Conservation (phyloP, 495 filamentous ascomycete species). For the Xylaria venustula region DNA sequence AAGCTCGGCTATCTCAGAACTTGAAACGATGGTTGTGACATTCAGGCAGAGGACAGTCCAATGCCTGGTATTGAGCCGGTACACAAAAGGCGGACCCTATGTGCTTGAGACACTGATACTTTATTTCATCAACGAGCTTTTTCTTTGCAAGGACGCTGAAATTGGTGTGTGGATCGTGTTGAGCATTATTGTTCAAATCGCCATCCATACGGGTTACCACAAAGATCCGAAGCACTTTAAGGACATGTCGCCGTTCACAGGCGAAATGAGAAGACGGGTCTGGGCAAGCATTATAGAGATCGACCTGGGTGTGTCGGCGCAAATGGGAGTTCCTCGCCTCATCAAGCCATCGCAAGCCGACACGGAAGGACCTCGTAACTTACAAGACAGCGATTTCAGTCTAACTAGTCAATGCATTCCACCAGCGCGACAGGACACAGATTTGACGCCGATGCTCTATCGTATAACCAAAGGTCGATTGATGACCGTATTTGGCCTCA, state of each 20-base stretch:
- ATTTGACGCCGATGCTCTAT: constrained; percentile 37
- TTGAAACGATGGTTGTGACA: constrained; percentile 7
- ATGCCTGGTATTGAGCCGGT: constrained; percentile 29
- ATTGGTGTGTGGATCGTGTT: constrained; percentile 27
- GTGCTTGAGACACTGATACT: constrained; percentile 30
- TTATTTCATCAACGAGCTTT: constrained; percentile 22
- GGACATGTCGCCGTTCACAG: constrained; percentile 41
- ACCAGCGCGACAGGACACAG: constrained; percentile 37
- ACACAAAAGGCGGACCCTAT: constrained; percentile 28
- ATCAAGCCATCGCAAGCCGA: constrained; percentile 32
- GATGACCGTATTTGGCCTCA: constrained; percentile 14
- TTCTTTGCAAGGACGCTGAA: constrained; percentile 16
- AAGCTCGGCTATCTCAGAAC: no score
- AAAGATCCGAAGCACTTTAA: constrained; percentile 50
- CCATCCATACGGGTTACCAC: constrained; percentile 54
- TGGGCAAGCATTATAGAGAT: constrained; percentile 36
- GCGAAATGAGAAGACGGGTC: constrained; percentile 40
- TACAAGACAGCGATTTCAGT: constrained; percentile 44
- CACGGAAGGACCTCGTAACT: constrained; percentile 42
- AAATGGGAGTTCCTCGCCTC: constrained; percentile 42
- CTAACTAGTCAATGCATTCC: no score
- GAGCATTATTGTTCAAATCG: constrained; percentile 30
- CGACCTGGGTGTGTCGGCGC: constrained; percentile 32
- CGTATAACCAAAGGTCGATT: constrained; percentile 40
- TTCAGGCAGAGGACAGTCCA: constrained; percentile 27